These are phyloP conservation scores for Leccinellum albellum DNA, from an alignment of 768 basidiomycete genomes.

Conservation along the genomic window DNA sequence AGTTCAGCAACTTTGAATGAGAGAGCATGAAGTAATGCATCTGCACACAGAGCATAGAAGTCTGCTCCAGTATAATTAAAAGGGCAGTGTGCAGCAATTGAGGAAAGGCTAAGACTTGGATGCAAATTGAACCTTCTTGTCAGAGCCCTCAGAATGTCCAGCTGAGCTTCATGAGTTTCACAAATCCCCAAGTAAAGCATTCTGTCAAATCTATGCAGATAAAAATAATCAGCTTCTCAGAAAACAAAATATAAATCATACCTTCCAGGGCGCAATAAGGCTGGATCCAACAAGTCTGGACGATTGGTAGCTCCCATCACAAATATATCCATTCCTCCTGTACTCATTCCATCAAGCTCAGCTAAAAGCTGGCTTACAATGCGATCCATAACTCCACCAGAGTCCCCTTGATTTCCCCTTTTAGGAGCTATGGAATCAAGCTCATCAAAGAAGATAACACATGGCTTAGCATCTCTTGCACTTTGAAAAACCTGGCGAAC, in stretches of 20 bases:
- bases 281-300: constrained; percentile 88
- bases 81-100: constrained; percentile 70
- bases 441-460: constrained; percentile 97
- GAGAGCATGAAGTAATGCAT: constrained; percentile 95
- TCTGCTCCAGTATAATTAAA: constrained; percentile 98
- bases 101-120: constrained; percentile 55
- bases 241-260: constrained; percentile 27
- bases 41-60: constrained; percentile 95
- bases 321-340: constrained; percentile 71
- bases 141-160: constrained; percentile 82
- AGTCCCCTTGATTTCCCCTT: constrained; percentile 92
- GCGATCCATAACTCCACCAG: constrained; percentile 96
- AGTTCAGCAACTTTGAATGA: constrained; percentile 78
- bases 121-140: constrained; percentile 90
- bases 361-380: constrained; percentile 94
- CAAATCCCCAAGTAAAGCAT: constrained; percentile 95
- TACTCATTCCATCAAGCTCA: constrained; percentile 87
- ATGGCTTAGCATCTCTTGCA: constrained; percentile 88
- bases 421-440: constrained; percentile 93
- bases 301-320: constrained; percentile 96
- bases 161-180: constrained; percentile 79
- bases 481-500: constrained; percentile 89
- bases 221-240: not conserved
- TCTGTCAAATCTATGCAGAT: constrained; percentile 77
- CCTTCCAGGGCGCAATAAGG: constrained; percentile 85